Percentiles rank a stretch among this genome's conserved stretches.
These are phyloP conservation scores for Cyberlindnera meyerae DNA, from an alignment of 805 yeast species.

Conservation along the genomic window DNA sequence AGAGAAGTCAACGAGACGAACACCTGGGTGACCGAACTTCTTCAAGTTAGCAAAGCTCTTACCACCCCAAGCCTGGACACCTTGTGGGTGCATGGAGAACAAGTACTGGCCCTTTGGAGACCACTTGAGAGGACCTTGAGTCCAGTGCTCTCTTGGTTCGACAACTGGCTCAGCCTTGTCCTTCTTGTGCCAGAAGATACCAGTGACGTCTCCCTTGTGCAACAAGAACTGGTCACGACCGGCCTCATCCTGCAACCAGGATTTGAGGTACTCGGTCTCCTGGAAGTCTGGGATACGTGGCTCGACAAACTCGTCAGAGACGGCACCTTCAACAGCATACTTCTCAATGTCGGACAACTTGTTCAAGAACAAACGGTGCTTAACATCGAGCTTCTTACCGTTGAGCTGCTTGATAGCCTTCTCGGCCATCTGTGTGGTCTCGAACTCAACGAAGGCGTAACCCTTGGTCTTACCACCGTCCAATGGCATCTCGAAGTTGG, in stretches of 20 bases:
- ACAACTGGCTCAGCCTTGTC: slow-evolving; percentile 71
- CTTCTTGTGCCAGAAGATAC: slow-evolving; percentile 79
- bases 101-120: slow-evolving; percentile 91
- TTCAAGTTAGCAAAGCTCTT: slow-evolving; percentile 64
- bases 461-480: slow-evolving; percentile 81
- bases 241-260: slow-evolving; percentile 85
- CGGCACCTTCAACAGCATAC: slow-evolving; percentile 60
- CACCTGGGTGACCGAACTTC: slow-evolving; percentile 84
- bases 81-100: slow-evolving; percentile 87
- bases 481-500: slow-evolving; percentile 78
- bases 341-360: slow-evolving; percentile 77
- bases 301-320: slow-evolving; percentile 57
- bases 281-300: slow-evolving; percentile 71
- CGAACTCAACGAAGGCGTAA: slow-evolving; percentile 78
- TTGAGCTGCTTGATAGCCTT: slow-evolving; percentile 77
- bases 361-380: slow-evolving; percentile 85
- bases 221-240: slow-evolving; percentile 88
- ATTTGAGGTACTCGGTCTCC: slow-evolving; percentile 74
- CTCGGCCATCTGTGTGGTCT: slow-evolving; percentile 58
- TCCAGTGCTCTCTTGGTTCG: slow-evolving; percentile 80
- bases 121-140: slow-evolving; percentile 81
- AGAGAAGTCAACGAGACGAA: slow-evolving; percentile 83
- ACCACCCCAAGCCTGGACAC: slow-evolving; percentile 97
- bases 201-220: slow-evolving; percentile 75
- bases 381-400: slow-evolving; percentile 88